These are phyloP conservation scores for Apiotrichum brassicae DNA, from an alignment of 1,284 basidiomycete species.

Conservation along the genomic window DNA sequence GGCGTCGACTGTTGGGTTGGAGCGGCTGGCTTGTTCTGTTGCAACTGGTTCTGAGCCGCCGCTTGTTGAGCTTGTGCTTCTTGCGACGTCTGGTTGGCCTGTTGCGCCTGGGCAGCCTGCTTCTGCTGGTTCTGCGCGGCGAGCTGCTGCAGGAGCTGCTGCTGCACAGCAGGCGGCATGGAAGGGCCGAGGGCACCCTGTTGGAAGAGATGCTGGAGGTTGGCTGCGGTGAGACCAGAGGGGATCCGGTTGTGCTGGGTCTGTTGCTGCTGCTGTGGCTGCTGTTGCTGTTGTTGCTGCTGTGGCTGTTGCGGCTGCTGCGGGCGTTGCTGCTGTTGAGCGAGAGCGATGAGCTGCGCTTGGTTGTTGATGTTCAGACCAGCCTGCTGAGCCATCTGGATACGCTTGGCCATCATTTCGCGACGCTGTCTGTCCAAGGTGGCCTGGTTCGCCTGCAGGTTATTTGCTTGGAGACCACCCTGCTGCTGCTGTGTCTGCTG, in stretches of 20 bases:
- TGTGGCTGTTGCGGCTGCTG: background rate
- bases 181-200: conserved; percentile 3
- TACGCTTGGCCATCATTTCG: conserved; percentile 7
- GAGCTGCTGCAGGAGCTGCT: conserved; percentile 9
- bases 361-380: conserved; percentile 7
- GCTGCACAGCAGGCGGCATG: conserved; percentile 9
- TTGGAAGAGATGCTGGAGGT: conserved; percentile 12
- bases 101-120: conserved; percentile 1
- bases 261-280: conserved; percentile 2
- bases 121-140: conserved; percentile 1
- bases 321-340: conserved; percentile 2
- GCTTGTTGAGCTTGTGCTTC: background rate
- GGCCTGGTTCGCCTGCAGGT: background rate
- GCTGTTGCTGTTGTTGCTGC: background rate
- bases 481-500: conserved; percentile 3
- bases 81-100: conserved; percentile 1
- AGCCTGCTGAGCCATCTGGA: conserved; percentile 5
- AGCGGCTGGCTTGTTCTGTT: background rate
- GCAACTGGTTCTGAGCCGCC: conserved; percentile 3
- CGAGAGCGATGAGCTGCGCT: background rate
- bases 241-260: conserved; percentile 4
- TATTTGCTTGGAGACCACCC: background rate
- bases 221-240: conserved; percentile 1
- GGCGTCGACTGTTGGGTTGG: background rate
- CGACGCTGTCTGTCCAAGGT: conserved; percentile 1